Evolutionary conservation across 2,329 filamentous ascomycete species (phyloP), one percentile per base, ranked within the genome.

Genomic region (Colletotrichum sidae): DNA sequence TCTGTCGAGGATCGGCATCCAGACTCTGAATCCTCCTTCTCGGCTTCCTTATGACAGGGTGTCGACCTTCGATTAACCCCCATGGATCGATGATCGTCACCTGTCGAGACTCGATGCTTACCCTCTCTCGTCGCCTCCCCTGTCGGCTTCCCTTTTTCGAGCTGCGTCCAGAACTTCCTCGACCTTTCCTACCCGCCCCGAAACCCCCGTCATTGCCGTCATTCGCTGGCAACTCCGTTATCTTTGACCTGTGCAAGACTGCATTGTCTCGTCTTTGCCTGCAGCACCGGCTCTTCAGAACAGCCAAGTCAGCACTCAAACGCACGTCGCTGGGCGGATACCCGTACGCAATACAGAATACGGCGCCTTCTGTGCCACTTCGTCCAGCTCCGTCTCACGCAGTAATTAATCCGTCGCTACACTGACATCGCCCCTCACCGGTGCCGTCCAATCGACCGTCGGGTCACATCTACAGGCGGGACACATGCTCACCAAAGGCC

Each of bases 121-220:
- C 52, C 53, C 38, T 51, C 59, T 52, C 9, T 50, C 45, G 38
- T 17, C 46, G 17, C 13, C 39, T 55, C 37, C 50, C 56, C 51
- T 61, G 57, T 35, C 62, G 41, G 35, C 57, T 55, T 55, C 41
- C 47, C 46, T n/a, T 42, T 45, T 55, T 62, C 57, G 51, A 56
- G 35, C 39, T 56, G 62, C 58, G 33, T 65, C 62, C 62, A 57
- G 58, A 65, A 65, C 46, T 39, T 56, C 39, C 46, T 41, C 38
- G 10, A 38, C 11, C 33, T 37, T 50, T 49, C 46, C 17, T 35
- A 13, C n/a, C 5, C 45, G 38, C 25, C 10, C 33, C n/a, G 8
- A 4, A 13, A 39, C 39, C 39, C 12, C 35, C 46, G 44, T 50
- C 58, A 15, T 55, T 11, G 51, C 13, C 25, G 15, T 42, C 58